Base-by-base conservation (phyloP, 257 asterid genomes). In the Galeopsis tetrahit region DNA sequence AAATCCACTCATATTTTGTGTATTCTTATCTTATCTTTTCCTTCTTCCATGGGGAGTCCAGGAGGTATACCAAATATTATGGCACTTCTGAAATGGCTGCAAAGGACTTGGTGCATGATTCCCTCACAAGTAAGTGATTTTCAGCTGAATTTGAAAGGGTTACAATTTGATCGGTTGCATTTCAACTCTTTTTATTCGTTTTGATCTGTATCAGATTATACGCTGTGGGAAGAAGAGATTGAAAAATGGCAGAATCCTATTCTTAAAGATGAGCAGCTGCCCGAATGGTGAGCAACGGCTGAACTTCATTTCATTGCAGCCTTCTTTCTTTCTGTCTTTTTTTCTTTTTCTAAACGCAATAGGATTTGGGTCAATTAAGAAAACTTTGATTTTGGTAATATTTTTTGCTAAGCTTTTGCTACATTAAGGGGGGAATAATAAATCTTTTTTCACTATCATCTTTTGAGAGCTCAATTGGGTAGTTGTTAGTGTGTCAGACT, bases 201-300 rank as follows among this genome's bases (percentile, higher is more conserved):
- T 53, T 60, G 15, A 65, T 74, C 65, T 77, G 69, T 68, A 43
- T 72, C 88, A 95, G 99, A 95, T 58, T 95, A 95, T 76, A 89
- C 72, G 88, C 70, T 85, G 44, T 95, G 99, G 99, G 99, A 95
- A 83, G 99, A 89, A 85, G 99, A 95, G 79, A 95, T 95, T 10
- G 98, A 95, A 76, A 90, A 89, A 78, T 95, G 99, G 99, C 99
- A 95, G 79, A 87, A 78, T 72, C 99, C 98, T 53, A 84, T 95
- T 70, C 99, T 95, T 46, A 84, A 77, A 68, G 96, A 95, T 76
- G 90, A 77, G 39, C 82, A 87, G 58, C 83, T 95, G 44, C 99
- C 99, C 32, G 99, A 95, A 81, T 95, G 99, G 99, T 95, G 72
- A 84, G 91, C 51, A 69, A 61, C 40, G 35, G 59, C 66, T 48